Evolutionary conservation across 2,329 filamentous ascomycete genomes (phyloP).

Genomic region (Colletotrichum gigasporum): DNA sequence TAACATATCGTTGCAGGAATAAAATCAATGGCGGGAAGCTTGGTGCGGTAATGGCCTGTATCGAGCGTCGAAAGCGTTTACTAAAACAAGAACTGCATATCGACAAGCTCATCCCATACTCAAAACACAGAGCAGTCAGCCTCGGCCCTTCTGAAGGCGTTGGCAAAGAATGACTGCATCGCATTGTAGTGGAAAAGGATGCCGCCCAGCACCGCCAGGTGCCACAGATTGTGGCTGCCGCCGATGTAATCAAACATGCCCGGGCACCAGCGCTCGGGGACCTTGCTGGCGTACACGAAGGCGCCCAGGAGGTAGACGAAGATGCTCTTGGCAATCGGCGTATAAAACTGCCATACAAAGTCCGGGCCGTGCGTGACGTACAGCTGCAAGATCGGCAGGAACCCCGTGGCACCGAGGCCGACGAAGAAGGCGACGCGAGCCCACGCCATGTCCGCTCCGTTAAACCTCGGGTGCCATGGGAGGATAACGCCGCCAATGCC

Average conservation of each 20-base stretch:
- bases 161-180: constrained; percentile 93
- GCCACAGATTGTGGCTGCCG: constrained; percentile 97
- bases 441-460: constrained; percentile 92
- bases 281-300: constrained; percentile 87
- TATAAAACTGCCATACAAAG: constrained; percentile 91
- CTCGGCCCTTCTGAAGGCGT: constrained; percentile 75
- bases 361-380: constrained; percentile 78
- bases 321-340: constrained; percentile 84
- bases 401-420: constrained; percentile 85
- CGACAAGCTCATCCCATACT: constrained; percentile 27
- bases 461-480: constrained; percentile 96
- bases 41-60: background rate
- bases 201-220: constrained; percentile 90
- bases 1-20: too few relatives aligned
- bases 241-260: constrained; percentile 96
- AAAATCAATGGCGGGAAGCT: background rate
- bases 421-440: constrained; percentile 91
- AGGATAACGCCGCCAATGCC: constrained; percentile 89
- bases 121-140: constrained; percentile 66
- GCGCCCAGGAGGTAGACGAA: constrained; percentile 88
- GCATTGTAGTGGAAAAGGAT: constrained; percentile 97
- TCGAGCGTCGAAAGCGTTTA: background rate
- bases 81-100: background rate
- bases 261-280: constrained; percentile 92
- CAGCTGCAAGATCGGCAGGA: constrained; percentile 88